Evolutionary conservation across 768 basidiomycete species (phyloP).

Genomic region (Lactarius hatsudake): DNA sequence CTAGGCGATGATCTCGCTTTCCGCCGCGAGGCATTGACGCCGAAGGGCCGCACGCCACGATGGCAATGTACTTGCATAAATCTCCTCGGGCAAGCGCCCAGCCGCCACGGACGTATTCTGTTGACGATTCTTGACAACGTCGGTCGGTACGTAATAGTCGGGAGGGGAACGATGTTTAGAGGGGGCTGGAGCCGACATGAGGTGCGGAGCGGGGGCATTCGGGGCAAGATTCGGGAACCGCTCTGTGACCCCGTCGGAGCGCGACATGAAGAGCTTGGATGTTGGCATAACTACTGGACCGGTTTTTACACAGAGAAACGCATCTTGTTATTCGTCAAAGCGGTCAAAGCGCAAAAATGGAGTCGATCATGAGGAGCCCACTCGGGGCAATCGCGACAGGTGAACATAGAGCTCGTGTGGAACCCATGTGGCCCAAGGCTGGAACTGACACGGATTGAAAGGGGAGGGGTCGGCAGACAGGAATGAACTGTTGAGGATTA

Average conservation of each 20-base stretch:
- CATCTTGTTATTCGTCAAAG: neutral
- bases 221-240: no score
- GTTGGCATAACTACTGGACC: neutral
- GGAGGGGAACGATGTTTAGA: neutral
- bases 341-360: neutral
- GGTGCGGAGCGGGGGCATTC: neutral
- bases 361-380: neutral
- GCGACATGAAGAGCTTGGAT: slow-evolving; percentile 1
- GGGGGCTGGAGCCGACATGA: neutral
- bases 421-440: no score
- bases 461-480: no score
- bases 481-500: no score
- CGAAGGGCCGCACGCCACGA: slow-evolving; percentile 66
- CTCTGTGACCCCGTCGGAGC: neutral
- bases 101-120: slow-evolving; percentile 25
- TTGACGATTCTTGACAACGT: neutral
- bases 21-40: slow-evolving; percentile 49
- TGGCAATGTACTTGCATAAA: slow-evolving; percentile 62
- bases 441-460: no score
- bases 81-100: slow-evolving; percentile 42
- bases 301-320: neutral
- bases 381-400: neutral
- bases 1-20: slow-evolving; percentile 57
- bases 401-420: no score
- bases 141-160: neutral